phyloP scores from a whole-genome alignment of 73 alveolate species.

The Blepharisma japonicum region DNA sequence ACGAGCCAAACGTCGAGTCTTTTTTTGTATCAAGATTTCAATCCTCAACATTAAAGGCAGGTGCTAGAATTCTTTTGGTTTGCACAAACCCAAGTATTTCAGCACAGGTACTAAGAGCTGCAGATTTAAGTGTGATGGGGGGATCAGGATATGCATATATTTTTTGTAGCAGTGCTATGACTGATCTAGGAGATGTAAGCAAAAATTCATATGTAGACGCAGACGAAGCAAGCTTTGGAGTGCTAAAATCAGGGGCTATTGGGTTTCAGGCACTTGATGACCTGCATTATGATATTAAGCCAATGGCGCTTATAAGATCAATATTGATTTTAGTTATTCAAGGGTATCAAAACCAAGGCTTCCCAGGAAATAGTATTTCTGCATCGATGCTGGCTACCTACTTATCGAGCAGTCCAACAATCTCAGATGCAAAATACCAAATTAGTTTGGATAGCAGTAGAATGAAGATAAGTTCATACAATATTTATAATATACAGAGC shows the following conservation, averaged over 20 bases:
- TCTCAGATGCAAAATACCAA: too few species aligned
- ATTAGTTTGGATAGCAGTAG: not conserved
- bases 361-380: too few species aligned
- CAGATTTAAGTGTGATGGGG: slow-evolving; percentile 29
- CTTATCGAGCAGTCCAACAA: too few species aligned
- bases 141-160: slow-evolving; percentile 30
- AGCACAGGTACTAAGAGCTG: not conserved
- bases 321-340: not conserved
- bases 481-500: not conserved
- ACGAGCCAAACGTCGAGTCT: not conserved
- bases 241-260: slow-evolving; percentile 31
- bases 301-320: not conserved
- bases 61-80: slow-evolving; percentile 19
- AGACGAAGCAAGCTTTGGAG: slow-evolving; percentile 3
- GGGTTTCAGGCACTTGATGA: slow-evolving; percentile 17
- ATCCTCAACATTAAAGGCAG: not conserved
- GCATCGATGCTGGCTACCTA: too few species aligned
- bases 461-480: not conserved
- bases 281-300: not conserved
- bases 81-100: not conserved
- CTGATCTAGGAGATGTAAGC: not conserved
- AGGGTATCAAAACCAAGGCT: not conserved
- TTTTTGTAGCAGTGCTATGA: slow-evolving; percentile 7
- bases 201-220: slow-evolving; percentile 14
- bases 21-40: not conserved